Evolutionary conservation across 495 filamentous ascomycete species (phyloP).

Genomic region (Thermochaetoides thermophila): DNA sequence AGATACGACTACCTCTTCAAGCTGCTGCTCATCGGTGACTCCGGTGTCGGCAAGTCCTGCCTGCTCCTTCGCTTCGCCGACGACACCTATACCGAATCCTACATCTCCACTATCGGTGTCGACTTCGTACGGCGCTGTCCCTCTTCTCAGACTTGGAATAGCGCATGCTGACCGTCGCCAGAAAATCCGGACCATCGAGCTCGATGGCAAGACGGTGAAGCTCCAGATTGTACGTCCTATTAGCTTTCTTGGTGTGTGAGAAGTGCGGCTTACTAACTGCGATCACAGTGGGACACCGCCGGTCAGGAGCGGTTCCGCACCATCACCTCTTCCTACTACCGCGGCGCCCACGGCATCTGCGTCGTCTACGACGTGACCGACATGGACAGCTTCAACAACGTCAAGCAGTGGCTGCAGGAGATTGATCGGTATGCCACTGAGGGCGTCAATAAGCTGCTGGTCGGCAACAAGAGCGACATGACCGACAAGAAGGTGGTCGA

Average conservation of each 20-base stretch:
- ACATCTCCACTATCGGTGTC: slow-evolving; percentile 98
- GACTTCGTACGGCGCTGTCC: slow-evolving; percentile 64
- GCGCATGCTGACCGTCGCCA: slow-evolving; percentile 22
- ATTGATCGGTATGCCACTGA: slow-evolving; percentile 98
- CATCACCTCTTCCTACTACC: slow-evolving; percentile 98
- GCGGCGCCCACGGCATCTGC: slow-evolving; percentile 94
- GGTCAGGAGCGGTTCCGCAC: slow-evolving; percentile 99
- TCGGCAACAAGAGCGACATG: slow-evolving; percentile 99
- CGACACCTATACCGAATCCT: slow-evolving; percentile 99
- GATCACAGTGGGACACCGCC: slow-evolving; percentile 84
- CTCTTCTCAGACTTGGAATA: background rate
- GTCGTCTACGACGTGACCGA: slow-evolving; percentile 99
- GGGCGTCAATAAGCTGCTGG: slow-evolving; percentile 96
- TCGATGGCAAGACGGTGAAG: slow-evolving; percentile 99
- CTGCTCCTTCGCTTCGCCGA: slow-evolving; percentile 94
- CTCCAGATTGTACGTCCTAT: slow-evolving; percentile 79
- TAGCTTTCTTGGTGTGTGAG: too few species aligned
- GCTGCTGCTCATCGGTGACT: slow-evolving; percentile 99
- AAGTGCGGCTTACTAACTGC: too few species aligned
- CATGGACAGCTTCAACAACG: slow-evolving; percentile 99
- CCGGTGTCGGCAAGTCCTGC: slow-evolving; percentile 99
- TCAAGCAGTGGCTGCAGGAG: slow-evolving; percentile 99
- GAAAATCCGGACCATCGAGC: slow-evolving; percentile 99
- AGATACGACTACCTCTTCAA: slow-evolving; percentile 99
- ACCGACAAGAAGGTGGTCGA: slow-evolving; percentile 99